Percentiles rank a stretch among this genome's conserved stretches.
Evolutionary conservation across 257 asterid genomes (phyloP).

Genomic region (Fraxinus quadrangulata): DNA sequence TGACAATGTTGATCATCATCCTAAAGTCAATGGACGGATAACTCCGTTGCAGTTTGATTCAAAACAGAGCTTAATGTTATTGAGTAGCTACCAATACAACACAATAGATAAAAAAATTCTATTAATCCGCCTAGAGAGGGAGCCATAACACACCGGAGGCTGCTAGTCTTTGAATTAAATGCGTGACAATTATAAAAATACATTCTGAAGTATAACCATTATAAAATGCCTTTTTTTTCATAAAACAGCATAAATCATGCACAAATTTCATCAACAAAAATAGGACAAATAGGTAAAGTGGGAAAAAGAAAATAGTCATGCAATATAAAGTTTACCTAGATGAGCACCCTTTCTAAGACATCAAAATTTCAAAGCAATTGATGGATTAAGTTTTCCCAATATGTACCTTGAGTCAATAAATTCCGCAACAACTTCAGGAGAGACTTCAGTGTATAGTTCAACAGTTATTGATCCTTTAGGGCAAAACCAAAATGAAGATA

Average conservation of each 20-base stretch:
- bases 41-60: neutral
- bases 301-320: neutral
- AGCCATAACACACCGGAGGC: neutral
- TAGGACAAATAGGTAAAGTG: neutral
- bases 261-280: neutral
- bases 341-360: slow-evolving; percentile 12
- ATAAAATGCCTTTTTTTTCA: neutral
- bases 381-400: neutral
- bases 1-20: neutral
- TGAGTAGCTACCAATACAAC: neutral
- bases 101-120: neutral
- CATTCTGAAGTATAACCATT: neutral
- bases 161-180: neutral
- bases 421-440: slow-evolving; percentile 75
- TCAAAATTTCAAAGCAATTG: slow-evolving; percentile 11
- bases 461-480: slow-evolving; percentile 76
- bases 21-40: neutral
- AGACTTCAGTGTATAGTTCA: slow-evolving; percentile 87
- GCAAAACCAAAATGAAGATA: slow-evolving; percentile 13
- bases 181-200: neutral
- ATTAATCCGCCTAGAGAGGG: neutral
- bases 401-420: slow-evolving; percentile 73
- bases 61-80: neutral
- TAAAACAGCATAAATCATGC: slow-evolving; percentile 12
- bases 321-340: neutral